Evolutionary conservation across 1,139 yeast species (phyloP).

Genomic region (Martiniozyma asiatica): DNA sequence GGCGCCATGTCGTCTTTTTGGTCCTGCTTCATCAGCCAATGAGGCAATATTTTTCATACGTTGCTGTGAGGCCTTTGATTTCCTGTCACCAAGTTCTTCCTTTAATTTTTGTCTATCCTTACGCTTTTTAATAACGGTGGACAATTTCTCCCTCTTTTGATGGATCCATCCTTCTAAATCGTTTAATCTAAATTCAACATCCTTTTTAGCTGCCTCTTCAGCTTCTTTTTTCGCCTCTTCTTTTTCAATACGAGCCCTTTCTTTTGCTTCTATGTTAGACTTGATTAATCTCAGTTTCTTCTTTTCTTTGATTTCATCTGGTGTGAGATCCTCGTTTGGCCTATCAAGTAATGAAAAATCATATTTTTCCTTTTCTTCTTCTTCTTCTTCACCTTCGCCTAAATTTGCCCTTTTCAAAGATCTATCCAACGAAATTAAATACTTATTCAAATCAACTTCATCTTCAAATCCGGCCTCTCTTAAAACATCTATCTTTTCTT

Average conservation of each 20-base stretch:
- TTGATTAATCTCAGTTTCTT: slow-evolving; percentile 71
- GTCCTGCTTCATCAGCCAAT: slow-evolving; percentile 58
- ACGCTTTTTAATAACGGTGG: slow-evolving; percentile 40
- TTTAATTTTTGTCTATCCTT: slow-evolving; percentile 61
- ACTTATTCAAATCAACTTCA: slow-evolving; percentile 58
- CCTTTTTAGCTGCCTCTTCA: slow-evolving; percentile 45
- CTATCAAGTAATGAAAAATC: slow-evolving; percentile 67
- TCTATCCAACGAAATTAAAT: slow-evolving; percentile 53
- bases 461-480: slow-evolving; percentile 72
- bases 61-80: slow-evolving; percentile 83
- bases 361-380: slow-evolving; percentile 36
- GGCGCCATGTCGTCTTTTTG: slow-evolving; percentile 33
- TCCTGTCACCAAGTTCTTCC: slow-evolving; percentile 76
- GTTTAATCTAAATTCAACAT: slow-evolving; percentile 63
- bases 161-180: slow-evolving; percentile 76
- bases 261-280: slow-evolving; percentile 82
- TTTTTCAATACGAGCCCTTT: slow-evolving; percentile 72
- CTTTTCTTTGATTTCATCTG: slow-evolving; percentile 78
- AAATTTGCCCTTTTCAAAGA: slow-evolving; percentile 57
- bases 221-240: slow-evolving; percentile 41
- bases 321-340: slow-evolving; percentile 73
- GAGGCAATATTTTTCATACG: slow-evolving; percentile 88
- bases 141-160: slow-evolving; percentile 52
- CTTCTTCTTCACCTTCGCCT: slow-evolving; percentile 41
- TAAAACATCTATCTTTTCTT: slow-evolving; percentile 36